Base-by-base conservation (phyloP, 495 filamentous ascomycete genomes). In the Sordaria brevicollis region DNA sequence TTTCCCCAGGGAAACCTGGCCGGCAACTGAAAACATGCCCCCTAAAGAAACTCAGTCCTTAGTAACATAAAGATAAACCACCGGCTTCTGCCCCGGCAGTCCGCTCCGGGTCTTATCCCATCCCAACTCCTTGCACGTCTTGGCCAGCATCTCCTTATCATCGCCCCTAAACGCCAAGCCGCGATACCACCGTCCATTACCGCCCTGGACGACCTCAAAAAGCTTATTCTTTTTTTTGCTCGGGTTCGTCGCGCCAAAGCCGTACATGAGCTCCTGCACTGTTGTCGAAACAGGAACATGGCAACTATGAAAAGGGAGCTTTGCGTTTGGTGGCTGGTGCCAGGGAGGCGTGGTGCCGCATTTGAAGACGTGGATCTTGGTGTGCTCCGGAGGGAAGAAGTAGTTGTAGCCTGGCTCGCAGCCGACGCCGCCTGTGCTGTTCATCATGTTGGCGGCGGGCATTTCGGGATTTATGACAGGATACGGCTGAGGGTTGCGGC, bases 351-450 rank as follows among this genome's bases (percentile, higher is more conserved):
- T 72, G 15, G 71, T 69, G 13, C 70, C 65, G 33, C 72, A 76
- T 71, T 81, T 83, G 73, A 86, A 76, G 31, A 85, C 77, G 65
- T 84, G 79, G n/a, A 86, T 78, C 65, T 82, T 83, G 21, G 79
- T 81, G 75, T 85, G 81, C 54, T 85, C 79, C 6, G 71, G 66
- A 1, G 81, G 80, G 73, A 86, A 86, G 66, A 84, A 78, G 74
- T 85, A 87, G 75, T 86, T 82, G 75, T 82, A 86, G 4, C 83
- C 83, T 0, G 83, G 83, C 71, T 85, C 83, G 37, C 80, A 78
- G 39, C 83, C 84, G 7, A 78, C 75, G 37, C 89, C 89, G 17
- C 88, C 87, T 11, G 85, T 84, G 17, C 83, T 80, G 68, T 88
- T 83, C 25, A 79, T 78, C 39, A 90, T 74, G 75, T 90, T 87